Conservation (phyloP, 2,329 filamentous ascomycete genomes). For the Aspergillus sp. region DNA sequence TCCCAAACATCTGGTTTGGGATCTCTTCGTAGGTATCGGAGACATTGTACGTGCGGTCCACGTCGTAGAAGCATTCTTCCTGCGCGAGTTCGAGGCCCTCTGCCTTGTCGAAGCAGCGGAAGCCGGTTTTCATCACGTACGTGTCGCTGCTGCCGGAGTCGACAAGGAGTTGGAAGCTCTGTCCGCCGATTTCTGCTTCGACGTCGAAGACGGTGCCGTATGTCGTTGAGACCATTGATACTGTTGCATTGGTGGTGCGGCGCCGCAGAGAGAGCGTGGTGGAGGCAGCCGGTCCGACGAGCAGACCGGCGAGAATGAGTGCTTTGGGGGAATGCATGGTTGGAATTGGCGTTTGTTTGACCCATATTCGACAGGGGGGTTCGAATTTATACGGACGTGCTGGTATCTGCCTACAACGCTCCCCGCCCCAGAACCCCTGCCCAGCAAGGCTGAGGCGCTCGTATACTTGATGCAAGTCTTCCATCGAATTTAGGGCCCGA, state of each 20-base stretch:
- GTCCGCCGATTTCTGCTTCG: constrained; percentile 30
- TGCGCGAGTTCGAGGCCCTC: constrained; percentile 6
- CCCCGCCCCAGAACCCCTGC: too few relatives aligned
- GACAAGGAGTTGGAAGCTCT: constrained; percentile 44
- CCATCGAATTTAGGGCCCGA: not conserved
- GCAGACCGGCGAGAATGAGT: not conserved
- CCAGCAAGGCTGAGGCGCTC: not conserved
- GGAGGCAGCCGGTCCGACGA: not conserved
- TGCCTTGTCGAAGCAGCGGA: constrained; percentile 38
- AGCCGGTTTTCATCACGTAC: constrained; percentile 46
- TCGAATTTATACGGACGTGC: not conserved
- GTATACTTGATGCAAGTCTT: not conserved
- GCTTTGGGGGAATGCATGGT: not conserved
- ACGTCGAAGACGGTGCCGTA: constrained; percentile 28
- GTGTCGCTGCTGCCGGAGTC: constrained; percentile 56
- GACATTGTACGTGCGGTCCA: constrained; percentile 29
- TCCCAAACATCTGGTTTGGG: constrained; percentile 26
- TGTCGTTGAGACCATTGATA: constrained; percentile 20
- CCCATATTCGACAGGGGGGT: not conserved
- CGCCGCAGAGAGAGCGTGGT: not conserved
- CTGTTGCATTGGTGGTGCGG: constrained; percentile 4
- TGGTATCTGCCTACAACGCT: not conserved
- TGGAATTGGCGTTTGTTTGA: not conserved
- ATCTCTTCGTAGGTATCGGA: constrained; percentile 24
- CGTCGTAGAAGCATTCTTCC: constrained; percentile 26